Base-by-base conservation (phyloP, 176 grass and related monocot genomes). In the Cocos nucifera region DNA sequence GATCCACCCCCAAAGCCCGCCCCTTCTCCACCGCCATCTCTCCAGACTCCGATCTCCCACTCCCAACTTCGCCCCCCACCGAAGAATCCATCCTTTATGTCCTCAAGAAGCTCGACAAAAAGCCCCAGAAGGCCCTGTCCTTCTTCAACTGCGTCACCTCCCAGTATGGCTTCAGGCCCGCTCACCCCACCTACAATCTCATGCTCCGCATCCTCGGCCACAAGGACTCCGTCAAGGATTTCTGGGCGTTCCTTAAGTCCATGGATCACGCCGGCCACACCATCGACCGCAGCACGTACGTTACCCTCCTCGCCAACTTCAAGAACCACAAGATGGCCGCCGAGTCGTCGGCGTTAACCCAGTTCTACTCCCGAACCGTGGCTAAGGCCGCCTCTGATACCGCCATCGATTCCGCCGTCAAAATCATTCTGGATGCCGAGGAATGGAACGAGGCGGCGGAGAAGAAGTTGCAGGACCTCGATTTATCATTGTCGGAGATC, bases 141-240 rank as follows among this genome's bases (percentile, higher is more conserved):
- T 78, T 88, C 78, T 97, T 91, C 69, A 69, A 79, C 56, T 51
- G 74, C 69, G 29, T 75, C 50, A 51, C 69, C 19, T 64, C 70
- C 6, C 54, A 72, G 59, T 50, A 64, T n/a, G 61, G 54, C 50
- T 75, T 83, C 62, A 81, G 66, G 5, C 76, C 86, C 5, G 70
- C 63, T 15, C 71, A 76, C 17, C 26, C 93, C 16, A 66, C 84
- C 4, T 91, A 97, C 76, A 91, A 87, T 68, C 70, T 97, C 78
- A 97, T 91, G 87, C 87, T 97, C 27, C 87, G 84, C 72, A 81
- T 83, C 65, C 73, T 97, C 67, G 75, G 74, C 65, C 53, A 75
- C 70, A 15, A 20, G 56, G 69, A 82, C 14, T 75, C 54, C 39
- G 18, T 77, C 3, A 9, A 60, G 32, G 74, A 96, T 10, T 97